Base-by-base conservation (phyloP, 805 yeast genomes). In the Wickerhamomyces chaumierensis region DNA sequence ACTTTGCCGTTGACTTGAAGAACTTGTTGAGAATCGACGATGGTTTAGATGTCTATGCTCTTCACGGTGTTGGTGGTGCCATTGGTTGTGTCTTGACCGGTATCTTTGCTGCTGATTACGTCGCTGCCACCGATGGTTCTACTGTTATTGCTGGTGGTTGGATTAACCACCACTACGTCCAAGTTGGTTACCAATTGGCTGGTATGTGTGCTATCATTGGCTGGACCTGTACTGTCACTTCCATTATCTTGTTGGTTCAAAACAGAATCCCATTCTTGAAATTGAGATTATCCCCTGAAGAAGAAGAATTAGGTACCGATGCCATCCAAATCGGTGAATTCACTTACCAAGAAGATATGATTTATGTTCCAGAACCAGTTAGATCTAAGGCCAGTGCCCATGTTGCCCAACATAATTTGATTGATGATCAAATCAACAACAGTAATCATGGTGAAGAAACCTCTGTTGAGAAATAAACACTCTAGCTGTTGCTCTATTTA, bases 1-100 rank as follows among this genome's bases (percentile, higher is more conserved):
- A 88, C 70, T 72, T 75, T 55, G 90, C 94, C 36, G 86, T 85
- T 45, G 94, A 84, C 61, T 58, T 86, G 50, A 87, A 88, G 67
- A 63, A 68, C 48, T 39, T 74, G 42, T 57, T 90, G 45, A 72
- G 71, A 40, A 81, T 90, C 47, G 97, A 90, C 60, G 97, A 90
- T 59, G 95, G 96, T 65, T 71, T 88, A 69, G 96, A 88, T 60
- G 94, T 87, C 36, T 90, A 83, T 64, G 84, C 96, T 27, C 66
- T 88, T 39, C 96, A 90, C 62, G 96, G 95, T 52, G 79, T 88
- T 45, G 97, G 96, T 60, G 96, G 96, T 39, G 73, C 81, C 52
- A 65, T 73, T 46, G 97, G 97, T 38, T 75, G 85, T 20, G 65
- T 81, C 18, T 59, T 87, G 60, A 90, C 96, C 18, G 97, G 95